phyloP scores from a whole-genome alignment of 495 filamentous ascomycete species.

The Tuber microsphaerosporum region DNA sequence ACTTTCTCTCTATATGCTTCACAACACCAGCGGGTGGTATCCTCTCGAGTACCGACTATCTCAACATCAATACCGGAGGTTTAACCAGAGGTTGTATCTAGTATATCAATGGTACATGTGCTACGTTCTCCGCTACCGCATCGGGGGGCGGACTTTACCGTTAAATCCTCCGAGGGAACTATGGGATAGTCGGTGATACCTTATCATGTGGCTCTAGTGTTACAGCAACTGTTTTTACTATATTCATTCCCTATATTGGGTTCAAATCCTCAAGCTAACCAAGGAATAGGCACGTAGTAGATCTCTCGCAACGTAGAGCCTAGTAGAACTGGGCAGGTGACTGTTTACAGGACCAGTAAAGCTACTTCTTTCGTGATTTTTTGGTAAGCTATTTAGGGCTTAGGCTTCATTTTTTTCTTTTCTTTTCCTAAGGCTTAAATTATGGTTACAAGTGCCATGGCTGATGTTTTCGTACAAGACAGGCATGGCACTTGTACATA shows the following conservation, averaged over 20 bases:
- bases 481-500: no score
- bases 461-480: no score
- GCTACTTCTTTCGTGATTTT: slow-evolving; percentile 17
- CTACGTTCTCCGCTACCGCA: slow-evolving; percentile 51
- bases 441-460: no score
- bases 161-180: slow-evolving; percentile 16
- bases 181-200: slow-evolving; percentile 9
- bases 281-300: slow-evolving; percentile 2
- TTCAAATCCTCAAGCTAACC: neutral
- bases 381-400: slow-evolving; percentile 32
- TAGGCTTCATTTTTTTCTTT: no score
- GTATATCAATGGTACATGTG: slow-evolving; percentile 59
- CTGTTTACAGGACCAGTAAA: slow-evolving; percentile 23
- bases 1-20: no score
- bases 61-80: slow-evolving; percentile 50
- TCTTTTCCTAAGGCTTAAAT: no score
- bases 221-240: slow-evolving; percentile 19
- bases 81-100: slow-evolving; percentile 56
- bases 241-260: neutral
- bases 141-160: slow-evolving; percentile 43
- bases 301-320: slow-evolving; percentile 14
- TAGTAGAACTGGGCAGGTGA: slow-evolving; percentile 15
- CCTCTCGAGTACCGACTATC: slow-evolving; percentile 51
- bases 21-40: slow-evolving; percentile 34
- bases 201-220: slow-evolving; percentile 7